Evolutionary conservation across 192 early-diverging fungal species (phyloP), one percentile per base, ranked within the genome.

Genomic region (Gaertneriomyces semiglobifer): DNA sequence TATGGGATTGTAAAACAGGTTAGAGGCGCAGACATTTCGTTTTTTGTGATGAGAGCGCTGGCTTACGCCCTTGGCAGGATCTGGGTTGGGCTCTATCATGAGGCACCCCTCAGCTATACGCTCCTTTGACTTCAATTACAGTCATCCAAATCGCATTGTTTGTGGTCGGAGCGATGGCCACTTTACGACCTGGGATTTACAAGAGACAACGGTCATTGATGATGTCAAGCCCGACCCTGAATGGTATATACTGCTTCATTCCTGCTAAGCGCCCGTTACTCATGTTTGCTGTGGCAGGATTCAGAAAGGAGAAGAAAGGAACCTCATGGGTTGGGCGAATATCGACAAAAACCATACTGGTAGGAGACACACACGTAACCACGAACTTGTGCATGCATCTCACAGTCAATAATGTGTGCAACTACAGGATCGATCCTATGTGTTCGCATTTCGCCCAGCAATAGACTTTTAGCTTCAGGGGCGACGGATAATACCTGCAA

Each of bases 1-100:
- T 84, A 5, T 85, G 81, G 81, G 75, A 84, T 11, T 84, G 83
- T 80, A 69, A 52, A 39, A 76, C 74, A n/a, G 82, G 82, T 76
- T 33, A 0, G 0, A 33, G 25, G 25, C 25, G 47, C 11, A 59
- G 7, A 9, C 11, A 16, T 40, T 18, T 60, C 25, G 14, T 33
- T 59, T 62, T 62, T 57, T 7, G 14, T 12, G n/a, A 18, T 50
- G 25, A 64, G 14, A 14, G 20, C 59, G 43, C 14, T 11, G 42
- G 14, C 44, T 38, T 8, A 12, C 8, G 10, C 42, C 38, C 2
- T 25, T 53, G 41, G n/a, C 58, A 76, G 69, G 66, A 53, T 19
- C 62, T 1, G 39, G 66, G 40, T 40, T 76, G 1, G 58, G 58
- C 8, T 75, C 74, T 20, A 74, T 74, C 52, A 71, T 83, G 43